These are phyloP conservation scores for Russula ochroleuca DNA, from an alignment of 768 basidiomycete genomes.

Conservation along the genomic window DNA sequence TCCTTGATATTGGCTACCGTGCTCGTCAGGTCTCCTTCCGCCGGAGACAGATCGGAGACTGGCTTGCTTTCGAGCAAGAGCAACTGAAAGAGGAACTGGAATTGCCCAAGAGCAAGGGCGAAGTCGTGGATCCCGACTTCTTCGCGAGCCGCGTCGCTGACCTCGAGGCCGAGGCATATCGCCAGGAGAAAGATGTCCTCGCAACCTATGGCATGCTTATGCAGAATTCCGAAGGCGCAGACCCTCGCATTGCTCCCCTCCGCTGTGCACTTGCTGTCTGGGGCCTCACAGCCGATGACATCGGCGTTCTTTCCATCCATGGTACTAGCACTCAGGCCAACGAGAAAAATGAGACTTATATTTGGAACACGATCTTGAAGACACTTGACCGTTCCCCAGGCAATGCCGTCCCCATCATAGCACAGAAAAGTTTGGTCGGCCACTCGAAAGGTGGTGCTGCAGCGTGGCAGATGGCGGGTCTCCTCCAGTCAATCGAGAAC, in stretches of 20 bases:
- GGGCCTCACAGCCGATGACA: constrained; percentile 90
- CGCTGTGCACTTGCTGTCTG: constrained; percentile 95
- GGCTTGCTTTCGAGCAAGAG: constrained; percentile 85
- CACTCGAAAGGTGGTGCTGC: constrained; percentile 99
- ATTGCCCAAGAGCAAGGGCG: constrained; percentile 50
- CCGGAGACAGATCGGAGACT: constrained; percentile 89
- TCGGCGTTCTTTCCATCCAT: constrained; percentile 86
- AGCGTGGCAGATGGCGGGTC: constrained; percentile 93
- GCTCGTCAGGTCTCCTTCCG: constrained; percentile 94
- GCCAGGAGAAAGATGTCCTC: constrained; percentile 92
- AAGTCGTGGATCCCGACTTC: constrained; percentile 58
- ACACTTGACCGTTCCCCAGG: constrained; percentile 84
- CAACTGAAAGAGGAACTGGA: constrained; percentile 79
- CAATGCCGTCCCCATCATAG: constrained; percentile 95
- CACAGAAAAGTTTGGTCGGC: constrained; percentile 95
- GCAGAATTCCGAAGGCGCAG: constrained; percentile 53
- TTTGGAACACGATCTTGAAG: constrained; percentile 95
- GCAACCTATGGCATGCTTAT: constrained; percentile 88
- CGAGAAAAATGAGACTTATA: constrained; percentile 95
- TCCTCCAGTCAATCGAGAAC: constrained; percentile 77
- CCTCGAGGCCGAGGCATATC: constrained; percentile 84
- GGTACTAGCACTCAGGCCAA: constrained; percentile 87
- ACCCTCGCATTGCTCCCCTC: constrained; percentile 83
- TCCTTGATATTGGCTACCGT: constrained; percentile 84
- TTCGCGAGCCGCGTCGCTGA: constrained; percentile 71